Base-by-base conservation (phyloP, 139 green algal genomes). In the Tetradesmus obliquus region DNA sequence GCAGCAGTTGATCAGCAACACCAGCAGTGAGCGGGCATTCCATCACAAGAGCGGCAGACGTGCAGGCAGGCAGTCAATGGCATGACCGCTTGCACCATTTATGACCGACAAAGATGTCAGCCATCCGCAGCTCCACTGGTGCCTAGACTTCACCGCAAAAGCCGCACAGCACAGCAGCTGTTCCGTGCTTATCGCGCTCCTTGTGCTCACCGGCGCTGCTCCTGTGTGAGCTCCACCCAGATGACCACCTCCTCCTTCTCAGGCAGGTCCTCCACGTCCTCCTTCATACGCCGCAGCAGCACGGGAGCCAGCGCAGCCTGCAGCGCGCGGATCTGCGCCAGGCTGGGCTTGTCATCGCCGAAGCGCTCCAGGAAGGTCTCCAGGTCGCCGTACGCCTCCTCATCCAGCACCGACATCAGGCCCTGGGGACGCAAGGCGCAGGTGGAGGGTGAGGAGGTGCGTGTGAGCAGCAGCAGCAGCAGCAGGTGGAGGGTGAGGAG, bases 241-340 rank as follows among this genome's bases (percentile, higher is more conserved):
- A 98, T 94, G 55, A 99, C 91, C 54, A 98, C 95, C 95, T 99
- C 98, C 94, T 99, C 97, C 94, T 99, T 99, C 93, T 98, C 95
- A 15, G 98, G 98, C 92, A 99, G 96, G 22, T 94, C 95, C 95
- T 99, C 97, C 88, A 99, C 98, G 91, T 99, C 98, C 92, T 99
- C 98, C 94, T 99, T 99, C 96, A 99, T 98, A 88, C 98, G 96
- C 6, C 98, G 95, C 92, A 99, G 95, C 90, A 99, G 96, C 17
- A 98, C 83, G 2, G 98, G 98, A 15, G 92, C 88, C 58, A 99
- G 95, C 32, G 95, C 93, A 20, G 92, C 93, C 94, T 98, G 94
- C 90, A 97, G 92, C 6, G 81, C 91, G 9, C 91, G 91, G 71
- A 98, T 94, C 93, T 98, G 96, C 17, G 96, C 94, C 54, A 95